Evolutionary conservation across 768 basidiomycete genomes (phyloP), one percentile per base, ranked within the genome.

Genomic region (Pleurotus sapidus): DNA sequence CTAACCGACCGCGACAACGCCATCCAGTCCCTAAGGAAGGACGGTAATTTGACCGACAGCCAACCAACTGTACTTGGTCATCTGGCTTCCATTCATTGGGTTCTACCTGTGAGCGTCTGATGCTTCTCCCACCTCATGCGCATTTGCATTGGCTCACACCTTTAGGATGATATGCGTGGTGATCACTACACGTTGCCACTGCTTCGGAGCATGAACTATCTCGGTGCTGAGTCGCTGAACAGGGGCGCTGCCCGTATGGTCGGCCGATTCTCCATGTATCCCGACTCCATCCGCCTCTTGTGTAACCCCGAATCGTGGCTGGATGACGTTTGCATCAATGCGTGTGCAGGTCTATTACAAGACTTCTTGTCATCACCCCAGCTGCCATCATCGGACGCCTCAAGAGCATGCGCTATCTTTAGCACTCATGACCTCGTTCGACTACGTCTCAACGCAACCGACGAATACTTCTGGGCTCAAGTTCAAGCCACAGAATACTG

Each of bases 291-390:
- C 2, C 62, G 58, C 12, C 55, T 63, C n/a, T 46, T 6, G 1
- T 38, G 30, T 2, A 39, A 45, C 7, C 27, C 5, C 2, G 51
- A 15, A 5, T 5, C 46, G 0, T 49, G 62, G 0, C 64, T 72
- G 8, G 71, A 68, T 20, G 62, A 67, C 25, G 56, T 51, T 6
- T 69, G 66, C 38, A 46, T 74, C 12, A 70, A 72, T 27, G 67
- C 63, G 0, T 24, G 63, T 18, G 67, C 69, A 0, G 47, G 58
- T 0, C 27, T 68, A 2, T 58, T 74, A 4, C 64, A 47, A 1
- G 7, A 15, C 46, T 1, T 48, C 37, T 14, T 46, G n/a, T 25
- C 55, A 55, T 9, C n/a, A 20, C 9, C 46, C 17, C 11, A 34
- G 14, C 39, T 18, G 5, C 14, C 47, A 0, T 2, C 25, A 1